Conservation (phyloP, 805 yeast species). For the Hermanozyma aechmeae region DNA sequence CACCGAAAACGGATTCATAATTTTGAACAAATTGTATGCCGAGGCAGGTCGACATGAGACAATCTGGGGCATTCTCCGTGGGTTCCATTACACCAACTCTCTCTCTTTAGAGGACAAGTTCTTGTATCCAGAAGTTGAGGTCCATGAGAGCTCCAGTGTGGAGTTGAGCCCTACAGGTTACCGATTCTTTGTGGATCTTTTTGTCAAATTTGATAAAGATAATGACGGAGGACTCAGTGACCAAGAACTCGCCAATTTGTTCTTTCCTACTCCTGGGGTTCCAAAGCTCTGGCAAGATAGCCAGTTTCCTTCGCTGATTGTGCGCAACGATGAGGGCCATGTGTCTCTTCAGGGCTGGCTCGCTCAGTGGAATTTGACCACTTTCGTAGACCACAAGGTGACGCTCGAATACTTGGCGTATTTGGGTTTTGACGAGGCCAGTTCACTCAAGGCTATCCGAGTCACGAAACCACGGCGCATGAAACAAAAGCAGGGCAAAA, state of each 20-base stretch:
- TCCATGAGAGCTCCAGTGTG: conserved; percentile 67
- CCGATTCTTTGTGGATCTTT: conserved; percentile 82
- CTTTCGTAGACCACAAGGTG: conserved; percentile 72
- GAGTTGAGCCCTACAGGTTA: conserved; percentile 92
- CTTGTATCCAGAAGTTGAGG: conserved; percentile 71
- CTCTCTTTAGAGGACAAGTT: conserved; percentile 73
- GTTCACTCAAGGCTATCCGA: conserved; percentile 41
- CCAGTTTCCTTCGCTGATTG: conserved; percentile 80
- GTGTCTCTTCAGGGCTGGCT: conserved; percentile 97
- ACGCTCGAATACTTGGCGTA: conserved; percentile 85
- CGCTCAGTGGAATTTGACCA: conserved; percentile 98
- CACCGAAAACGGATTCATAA: conserved; percentile 64
- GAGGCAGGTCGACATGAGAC: conserved; percentile 94
- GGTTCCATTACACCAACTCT: conserved; percentile 88
- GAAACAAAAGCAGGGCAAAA: conserved; percentile 54
- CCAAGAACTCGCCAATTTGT: conserved; percentile 56
- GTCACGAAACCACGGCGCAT: conserved; percentile 74
- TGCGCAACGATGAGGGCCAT: conserved; percentile 80
- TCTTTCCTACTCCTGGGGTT: conserved; percentile 87
- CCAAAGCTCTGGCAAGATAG: conserved; percentile 82
- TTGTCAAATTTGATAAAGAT: conserved; percentile 81
- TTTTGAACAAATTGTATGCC: conserved; percentile 72
- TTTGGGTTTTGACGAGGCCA: conserved; percentile 68
- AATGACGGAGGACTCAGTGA: conserved; percentile 93
- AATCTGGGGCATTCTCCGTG: conserved; percentile 86